Evolutionary conservation across 139 green algal species (phyloP), one percentile per base, ranked within the genome.

Genomic region (Gonium pectorale): DNA sequence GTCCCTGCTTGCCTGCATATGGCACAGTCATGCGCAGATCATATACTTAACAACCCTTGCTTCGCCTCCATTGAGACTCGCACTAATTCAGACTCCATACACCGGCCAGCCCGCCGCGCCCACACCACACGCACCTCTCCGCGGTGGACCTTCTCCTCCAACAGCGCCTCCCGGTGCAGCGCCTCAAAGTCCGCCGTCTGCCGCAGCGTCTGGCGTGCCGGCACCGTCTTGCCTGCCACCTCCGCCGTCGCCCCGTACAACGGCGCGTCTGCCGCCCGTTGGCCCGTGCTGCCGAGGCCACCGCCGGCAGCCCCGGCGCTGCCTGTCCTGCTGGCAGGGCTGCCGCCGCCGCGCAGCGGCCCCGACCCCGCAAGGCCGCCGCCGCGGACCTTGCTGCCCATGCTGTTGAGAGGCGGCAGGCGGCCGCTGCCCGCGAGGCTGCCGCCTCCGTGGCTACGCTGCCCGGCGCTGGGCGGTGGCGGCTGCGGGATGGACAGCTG

Each of bases 131-230:
- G 49, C 49, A 92, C 89, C 89, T 91, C 64, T 24, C 67, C 87
- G 2, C 87, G 79, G 37, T 83, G 56, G 2, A 93, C 74, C 51
- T 90, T 90, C 70, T 88, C 67, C 37, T 91, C 79, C 63, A 90
- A n/a, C 60, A 86, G 44, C 69, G 79, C 69, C 29, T 56, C 79
- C 51, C 82, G 44, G 3, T 52, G 70, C 38, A 89, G 69, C 60
- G 59, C 62, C 19, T 86, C 79, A 22, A 67, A 86, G 35, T 83
- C 78, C 31, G 82, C 79, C 38, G 49, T 40, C 62, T 89, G 85
- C 17, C 85, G 69, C 46, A 89, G 79, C 46, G 78, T 86, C 27
- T 77, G 40, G 29, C 82, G 54, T 3, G 78, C 59, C 11, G 85
- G 85, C 68, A 89, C 79, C 19, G 40, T 29, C 60, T 67, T 37